Base-by-base conservation (phyloP, 495 filamentous ascomycete genomes). In the Tuber umbilicatum region DNA sequence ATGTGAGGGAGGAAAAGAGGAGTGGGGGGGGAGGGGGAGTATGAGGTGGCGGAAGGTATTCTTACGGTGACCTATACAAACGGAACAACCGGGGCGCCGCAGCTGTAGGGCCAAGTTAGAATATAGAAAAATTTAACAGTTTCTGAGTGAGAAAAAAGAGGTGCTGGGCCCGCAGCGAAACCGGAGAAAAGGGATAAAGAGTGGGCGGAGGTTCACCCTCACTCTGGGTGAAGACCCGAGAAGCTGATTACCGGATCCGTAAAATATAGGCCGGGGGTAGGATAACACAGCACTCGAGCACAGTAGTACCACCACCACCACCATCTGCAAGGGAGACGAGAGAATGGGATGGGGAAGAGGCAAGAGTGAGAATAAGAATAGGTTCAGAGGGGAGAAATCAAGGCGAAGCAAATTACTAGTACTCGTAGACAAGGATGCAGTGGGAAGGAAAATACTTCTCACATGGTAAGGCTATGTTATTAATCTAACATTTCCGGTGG, bases 311-410 rank as follows among this genome's bases (percentile, higher is more conserved):
- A n/a, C 23, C 21, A 27, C 50, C 27, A 31, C 4, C 55, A 35
- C 50, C 50, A 60, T 31, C n/a, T 31, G n/a, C 50, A 31, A 27
- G 31, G 55, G 27, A 31, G 55, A 64, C 35, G 31, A 16, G 27
- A 35, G 31, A 64, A 35, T 17, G 19, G 50, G 50, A 74, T 64
- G 68, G 70, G 55, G 74, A 76, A 47, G 39, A 77, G 45, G n/a
- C 2, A 7, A 60, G n/a, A 14, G 10, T 27, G n/a, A 60, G 50
- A 60, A 60, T 27, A 35, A 64, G 55, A 64, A 64, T 64, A 64
- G 55, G 10, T 64, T 27, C 12, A 31, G 3, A 60, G 50, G 3
- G 2, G 27, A 31, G 50, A 60, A 60, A 60, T 60, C 50, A 14
- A 16, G 55, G 55, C 55, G 55, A 64, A 19, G 55, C 2, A 60